Percentiles rank a stretch among this genome's conserved stretches.
Evolutionary conservation across 139 green algal genomes (phyloP).

Genomic region (Micromonas commoda): DNA sequence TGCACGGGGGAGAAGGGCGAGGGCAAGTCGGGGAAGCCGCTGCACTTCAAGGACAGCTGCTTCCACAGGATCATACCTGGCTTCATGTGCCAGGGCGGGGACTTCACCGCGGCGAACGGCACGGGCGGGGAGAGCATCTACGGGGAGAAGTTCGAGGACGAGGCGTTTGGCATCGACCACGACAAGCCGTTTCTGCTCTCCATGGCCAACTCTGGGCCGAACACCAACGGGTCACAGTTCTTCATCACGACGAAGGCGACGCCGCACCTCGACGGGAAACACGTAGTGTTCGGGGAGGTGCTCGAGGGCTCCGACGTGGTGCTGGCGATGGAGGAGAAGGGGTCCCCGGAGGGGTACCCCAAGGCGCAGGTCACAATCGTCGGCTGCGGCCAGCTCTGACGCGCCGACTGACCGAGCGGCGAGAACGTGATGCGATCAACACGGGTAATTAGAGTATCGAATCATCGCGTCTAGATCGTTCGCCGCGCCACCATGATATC

Average conservation of each 20-base stretch:
- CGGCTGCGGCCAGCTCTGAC: neutral
- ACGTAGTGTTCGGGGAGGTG: slow-evolving; percentile 64
- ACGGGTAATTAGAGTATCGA: neutral
- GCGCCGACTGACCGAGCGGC: neutral
- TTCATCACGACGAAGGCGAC: slow-evolving; percentile 62
- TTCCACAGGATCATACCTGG: slow-evolving; percentile 41
- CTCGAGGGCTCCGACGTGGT: slow-evolving; percentile 48
- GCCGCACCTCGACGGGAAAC: slow-evolving; percentile 53
- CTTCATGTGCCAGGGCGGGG: slow-evolving; percentile 41
- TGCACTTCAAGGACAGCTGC: slow-evolving; percentile 53
- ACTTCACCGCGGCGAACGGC: slow-evolving; percentile 49
- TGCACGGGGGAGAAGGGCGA: slow-evolving; percentile 43
- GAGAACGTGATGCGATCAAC: neutral
- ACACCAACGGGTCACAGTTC: slow-evolving; percentile 73
- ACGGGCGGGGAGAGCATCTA: slow-evolving; percentile 55
- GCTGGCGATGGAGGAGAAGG: slow-evolving; percentile 39
- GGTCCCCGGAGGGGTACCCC: neutral
- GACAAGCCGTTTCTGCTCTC: slow-evolving; percentile 43
- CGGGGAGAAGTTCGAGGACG: slow-evolving; percentile 50
- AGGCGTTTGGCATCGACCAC: slow-evolving; percentile 85
- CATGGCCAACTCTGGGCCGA: slow-evolving; percentile 69
- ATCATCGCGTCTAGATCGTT: no score
- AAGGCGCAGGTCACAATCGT: neutral
- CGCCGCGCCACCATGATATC: no score
- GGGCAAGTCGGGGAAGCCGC: slow-evolving; percentile 62